A percentile compares a stretch with the other conserved stretches of the same genome.
phyloP scores from a whole-genome alignment of 2,329 filamentous ascomycete genomes.

The Capronia coronata region DNA sequence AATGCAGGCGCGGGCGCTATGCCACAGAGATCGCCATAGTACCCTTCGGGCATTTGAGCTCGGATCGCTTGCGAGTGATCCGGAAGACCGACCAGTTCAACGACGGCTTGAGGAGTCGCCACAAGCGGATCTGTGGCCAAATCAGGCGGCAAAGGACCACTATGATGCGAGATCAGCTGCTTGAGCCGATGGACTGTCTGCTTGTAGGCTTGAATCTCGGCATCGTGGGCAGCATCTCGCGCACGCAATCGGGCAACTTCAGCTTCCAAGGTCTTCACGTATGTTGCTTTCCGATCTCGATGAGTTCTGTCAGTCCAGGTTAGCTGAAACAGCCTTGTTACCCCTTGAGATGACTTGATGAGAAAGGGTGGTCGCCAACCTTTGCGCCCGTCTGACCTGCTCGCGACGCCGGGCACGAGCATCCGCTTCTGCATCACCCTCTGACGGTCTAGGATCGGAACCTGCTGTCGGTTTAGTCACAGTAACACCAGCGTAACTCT shows the following conservation, averaged over 20 bases:
- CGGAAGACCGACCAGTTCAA: slow-evolving; percentile 16
- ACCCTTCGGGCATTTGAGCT: slow-evolving; percentile 11
- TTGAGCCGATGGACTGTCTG: slow-evolving; percentile 22
- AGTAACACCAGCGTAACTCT: background rate
- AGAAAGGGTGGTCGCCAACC: slow-evolving; percentile 23
- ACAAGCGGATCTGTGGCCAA: slow-evolving; percentile 19
- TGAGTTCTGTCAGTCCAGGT: slow-evolving; percentile 27
- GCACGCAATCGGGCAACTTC: slow-evolving; percentile 30
- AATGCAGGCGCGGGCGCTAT: slow-evolving; percentile 1
- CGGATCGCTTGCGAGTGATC: slow-evolving; percentile 17
- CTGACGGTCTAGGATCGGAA: background rate
- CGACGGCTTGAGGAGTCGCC: slow-evolving; percentile 14
- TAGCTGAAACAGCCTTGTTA: slow-evolving; percentile 1
- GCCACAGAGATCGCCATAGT: slow-evolving; percentile 2
- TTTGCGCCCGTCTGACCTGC: slow-evolving; percentile 31
- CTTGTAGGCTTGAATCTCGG: slow-evolving; percentile 12
- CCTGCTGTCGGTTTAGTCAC: background rate
- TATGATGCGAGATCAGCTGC: slow-evolving; percentile 21
- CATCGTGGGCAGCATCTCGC: slow-evolving; percentile 23
- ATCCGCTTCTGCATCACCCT: slow-evolving; percentile 8
- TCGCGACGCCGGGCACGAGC: slow-evolving; percentile 27
- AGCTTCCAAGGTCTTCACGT: slow-evolving; percentile 31
- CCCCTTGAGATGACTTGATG: background rate
- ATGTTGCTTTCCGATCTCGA: slow-evolving; percentile 32
- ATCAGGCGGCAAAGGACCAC: slow-evolving; percentile 19